Percentiles rank a stretch among this genome's conserved stretches.
These are phyloP conservation scores for Astrephomene gubernaculifera DNA, from an alignment of 139 green algal genomes.

Conservation along the genomic window DNA sequence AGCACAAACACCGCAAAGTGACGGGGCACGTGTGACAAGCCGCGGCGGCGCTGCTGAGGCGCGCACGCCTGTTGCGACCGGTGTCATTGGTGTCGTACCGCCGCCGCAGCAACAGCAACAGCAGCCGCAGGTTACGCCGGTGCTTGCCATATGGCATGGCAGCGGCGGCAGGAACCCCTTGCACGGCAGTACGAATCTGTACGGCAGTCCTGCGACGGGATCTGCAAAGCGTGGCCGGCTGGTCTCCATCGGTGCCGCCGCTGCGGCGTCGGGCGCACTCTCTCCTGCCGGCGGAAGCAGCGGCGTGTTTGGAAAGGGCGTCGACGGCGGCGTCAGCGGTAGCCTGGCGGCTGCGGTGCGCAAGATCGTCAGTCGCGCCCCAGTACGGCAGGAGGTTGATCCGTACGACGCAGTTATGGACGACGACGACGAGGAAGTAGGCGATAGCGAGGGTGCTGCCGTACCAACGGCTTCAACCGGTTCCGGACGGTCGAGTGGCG, in stretches of 20 bases:
- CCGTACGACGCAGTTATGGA: constrained; percentile 18
- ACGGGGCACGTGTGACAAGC: no score
- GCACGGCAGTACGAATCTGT: neutral
- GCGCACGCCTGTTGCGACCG: no score
- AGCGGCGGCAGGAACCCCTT: neutral
- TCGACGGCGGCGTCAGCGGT: neutral
- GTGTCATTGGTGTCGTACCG: no score
- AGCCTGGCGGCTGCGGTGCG: neutral
- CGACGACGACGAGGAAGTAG: neutral
- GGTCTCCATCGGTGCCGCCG: no score
- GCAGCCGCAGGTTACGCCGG: no score
- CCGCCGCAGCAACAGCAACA: no score
- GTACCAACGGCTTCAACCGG: neutral
- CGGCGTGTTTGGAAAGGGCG: neutral
- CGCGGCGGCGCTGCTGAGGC: no score
- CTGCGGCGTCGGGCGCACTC: neutral
- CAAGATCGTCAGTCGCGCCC: no score
- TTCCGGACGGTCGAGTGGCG: no score
- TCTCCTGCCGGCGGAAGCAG: neutral
- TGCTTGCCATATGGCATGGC: neutral
- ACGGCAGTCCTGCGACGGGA: neutral
- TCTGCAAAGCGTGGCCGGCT: neutral
- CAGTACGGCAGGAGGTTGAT: neutral
- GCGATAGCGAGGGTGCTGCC: neutral
- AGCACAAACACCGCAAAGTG: no score